Conservation (phyloP, 1,139 yeast genomes). For the Scheffersomyces segobiensis region DNA sequence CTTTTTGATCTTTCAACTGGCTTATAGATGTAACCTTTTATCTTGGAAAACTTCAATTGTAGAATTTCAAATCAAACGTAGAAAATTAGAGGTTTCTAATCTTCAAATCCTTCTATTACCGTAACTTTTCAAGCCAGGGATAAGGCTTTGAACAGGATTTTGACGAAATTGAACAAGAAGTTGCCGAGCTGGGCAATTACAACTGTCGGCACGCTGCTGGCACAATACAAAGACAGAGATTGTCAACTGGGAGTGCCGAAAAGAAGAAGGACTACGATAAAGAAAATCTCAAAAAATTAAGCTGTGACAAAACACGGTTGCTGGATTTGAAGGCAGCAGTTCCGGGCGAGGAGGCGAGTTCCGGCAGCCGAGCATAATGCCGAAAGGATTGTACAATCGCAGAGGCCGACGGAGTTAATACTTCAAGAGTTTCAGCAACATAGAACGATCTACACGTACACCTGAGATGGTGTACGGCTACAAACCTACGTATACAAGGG, state of each 20-base stretch:
- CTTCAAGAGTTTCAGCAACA: not conserved
- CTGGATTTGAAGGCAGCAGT: not conserved
- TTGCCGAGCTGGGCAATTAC: not conserved
- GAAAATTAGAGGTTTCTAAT: not conserved
- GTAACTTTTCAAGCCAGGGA: not conserved
- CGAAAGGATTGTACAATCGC: not conserved
- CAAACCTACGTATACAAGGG: not conserved
- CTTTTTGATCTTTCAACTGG: not conserved
- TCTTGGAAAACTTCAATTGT: not conserved
- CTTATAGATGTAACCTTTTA: not conserved
- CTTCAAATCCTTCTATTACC: not conserved
- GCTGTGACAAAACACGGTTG: not conserved
- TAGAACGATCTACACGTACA: not conserved
- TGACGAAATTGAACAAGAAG: not conserved
- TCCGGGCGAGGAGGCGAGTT: not conserved
- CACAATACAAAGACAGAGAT: not conserved
- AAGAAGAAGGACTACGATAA: not conserved
- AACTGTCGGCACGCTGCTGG: not conserved
- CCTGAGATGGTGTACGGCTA: not conserved
- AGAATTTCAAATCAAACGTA: not conserved
- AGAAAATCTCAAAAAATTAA: not conserved
- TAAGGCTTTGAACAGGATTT: not conserved
- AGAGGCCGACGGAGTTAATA: not conserved
- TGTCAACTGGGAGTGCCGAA: not conserved
- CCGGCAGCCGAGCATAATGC: not conserved